Evolutionary conservation across 805 yeast genomes (phyloP), one percentile per base, ranked within the genome.

Genomic region (Suhomyces canberraensis): DNA sequence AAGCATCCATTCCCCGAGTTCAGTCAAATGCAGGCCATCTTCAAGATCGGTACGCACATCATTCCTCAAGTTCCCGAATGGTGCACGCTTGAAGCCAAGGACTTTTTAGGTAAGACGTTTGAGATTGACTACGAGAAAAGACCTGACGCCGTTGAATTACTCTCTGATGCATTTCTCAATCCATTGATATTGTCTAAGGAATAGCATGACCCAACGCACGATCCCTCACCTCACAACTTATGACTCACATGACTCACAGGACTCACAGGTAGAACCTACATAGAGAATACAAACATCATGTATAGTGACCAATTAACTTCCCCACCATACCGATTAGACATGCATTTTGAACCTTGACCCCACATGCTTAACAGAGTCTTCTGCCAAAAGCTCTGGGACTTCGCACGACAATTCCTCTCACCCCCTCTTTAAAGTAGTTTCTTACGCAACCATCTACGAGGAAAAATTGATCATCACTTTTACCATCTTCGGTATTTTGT

Each of bases 21-120:
- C 47, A 81, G 89, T 34, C 98, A 89, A 57, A 88, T 90, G 95
- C 98, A 93, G 61, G 98, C 98, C 8, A 83, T 93, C 25, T 93
- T 90, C 74, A 82, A 84, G 58, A 84, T 93, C 37, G 98, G 98
- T 2, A 85, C 93, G 1, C 80, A 83, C 47, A 75, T 83, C 1
- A 60, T 71, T n/a, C 98, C 98, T 0, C 81, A 75, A 30, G 71
- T 87, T 5, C 98, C 98, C 0, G 70, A 73, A 8, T 74, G 79
- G 76, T 76, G 84, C 29, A 78, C 93, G 0, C 66, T 68, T 4
- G 84, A 75, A 24, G 90, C 89, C 3, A 71, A 66, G 45, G 80
- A 76, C 21, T 89, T 93, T 49, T 57, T 90, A 42, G 48, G 51
- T 5, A 62, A 73, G 54, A 76, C 95, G 1, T 86, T 93, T 54